These are phyloP conservation scores for Yarrowia deformans DNA, from an alignment of 805 yeast genomes.

Conservation along the genomic window DNA sequence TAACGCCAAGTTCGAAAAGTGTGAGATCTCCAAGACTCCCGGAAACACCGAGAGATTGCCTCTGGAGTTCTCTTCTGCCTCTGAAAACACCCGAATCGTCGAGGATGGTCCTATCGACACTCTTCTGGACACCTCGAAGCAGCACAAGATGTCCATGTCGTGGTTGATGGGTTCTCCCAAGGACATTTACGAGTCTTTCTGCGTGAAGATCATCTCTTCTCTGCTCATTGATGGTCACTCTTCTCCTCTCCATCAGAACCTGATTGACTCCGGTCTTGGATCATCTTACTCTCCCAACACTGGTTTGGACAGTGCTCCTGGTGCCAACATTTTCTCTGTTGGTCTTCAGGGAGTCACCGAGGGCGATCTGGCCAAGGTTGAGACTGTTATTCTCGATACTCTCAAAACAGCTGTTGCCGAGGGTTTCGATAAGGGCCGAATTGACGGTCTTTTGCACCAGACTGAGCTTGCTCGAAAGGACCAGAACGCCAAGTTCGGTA, in stretches of 20 bases:
- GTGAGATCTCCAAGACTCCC: slow-evolving; percentile 44
- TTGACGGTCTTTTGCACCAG: slow-evolving; percentile 90
- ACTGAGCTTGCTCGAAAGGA: slow-evolving; percentile 83
- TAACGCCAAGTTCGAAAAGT: slow-evolving; percentile 50
- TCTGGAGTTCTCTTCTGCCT: slow-evolving; percentile 43
- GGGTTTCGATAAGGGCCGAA: slow-evolving; percentile 63
- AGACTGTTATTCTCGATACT: slow-evolving; percentile 56
- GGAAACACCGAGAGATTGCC: slow-evolving; percentile 25
- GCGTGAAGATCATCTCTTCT: slow-evolving; percentile 72
- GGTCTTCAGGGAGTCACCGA: slow-evolving; percentile 79
- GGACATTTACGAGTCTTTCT: slow-evolving; percentile 72
- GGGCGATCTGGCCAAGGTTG: slow-evolving; percentile 58
- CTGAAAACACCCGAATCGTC: slow-evolving; percentile 50
- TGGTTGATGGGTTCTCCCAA: slow-evolving; percentile 84
- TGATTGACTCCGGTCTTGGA: slow-evolving; percentile 85
- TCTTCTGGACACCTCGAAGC: slow-evolving; percentile 67
- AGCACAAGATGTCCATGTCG: slow-evolving; percentile 80
- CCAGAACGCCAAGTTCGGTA: slow-evolving; percentile 89
- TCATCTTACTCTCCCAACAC: slow-evolving; percentile 86
- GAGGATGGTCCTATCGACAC: slow-evolving; percentile 85
- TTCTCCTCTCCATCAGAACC: slow-evolving; percentile 83
- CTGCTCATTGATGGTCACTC: slow-evolving; percentile 89
- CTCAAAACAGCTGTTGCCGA: slow-evolving; percentile 55
- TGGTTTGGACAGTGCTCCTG: slow-evolving; percentile 84
- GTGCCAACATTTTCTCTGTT: slow-evolving; percentile 76